Conservation (phyloP, 1,139 yeast genomes). For the Sugiyamaella neomexicana region DNA sequence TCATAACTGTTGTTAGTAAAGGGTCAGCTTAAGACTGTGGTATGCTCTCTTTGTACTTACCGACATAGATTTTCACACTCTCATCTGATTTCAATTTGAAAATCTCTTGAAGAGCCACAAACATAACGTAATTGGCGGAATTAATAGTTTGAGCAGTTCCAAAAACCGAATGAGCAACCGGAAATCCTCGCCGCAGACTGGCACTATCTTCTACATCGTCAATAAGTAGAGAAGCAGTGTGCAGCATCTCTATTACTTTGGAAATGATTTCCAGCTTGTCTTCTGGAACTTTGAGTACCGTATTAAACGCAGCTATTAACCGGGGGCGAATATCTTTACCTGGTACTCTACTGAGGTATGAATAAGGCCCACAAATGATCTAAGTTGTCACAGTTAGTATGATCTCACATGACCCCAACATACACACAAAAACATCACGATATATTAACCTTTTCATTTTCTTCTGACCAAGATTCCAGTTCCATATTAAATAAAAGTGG, state of each 20-base stretch:
- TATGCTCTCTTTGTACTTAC: too few relatives aligned
- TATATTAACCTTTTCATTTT: conserved; percentile 21
- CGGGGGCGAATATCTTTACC: conserved; percentile 59
- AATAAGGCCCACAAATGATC: conserved; percentile 52
- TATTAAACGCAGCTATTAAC: conserved; percentile 53
- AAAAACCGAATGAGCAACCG: conserved; percentile 72
- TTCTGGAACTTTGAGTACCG: conserved; percentile 46
- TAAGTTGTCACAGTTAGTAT: conserved; percentile 15
- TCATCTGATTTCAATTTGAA: conserved; percentile 35
- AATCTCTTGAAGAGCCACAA: conserved; percentile 61
- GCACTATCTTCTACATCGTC: conserved; percentile 90
- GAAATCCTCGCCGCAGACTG: conserved; percentile 65
- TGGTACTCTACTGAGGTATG: conserved; percentile 50
- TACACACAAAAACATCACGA: too few relatives aligned
- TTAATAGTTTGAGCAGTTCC: conserved; percentile 82
- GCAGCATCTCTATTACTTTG: conserved; percentile 56
- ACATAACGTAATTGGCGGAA: conserved; percentile 79
- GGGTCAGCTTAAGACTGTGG: not conserved
- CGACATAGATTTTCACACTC: conserved; percentile 30
- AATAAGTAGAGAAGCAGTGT: conserved; percentile 64
- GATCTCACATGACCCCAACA: not conserved
- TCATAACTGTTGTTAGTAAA: conserved; percentile 43
- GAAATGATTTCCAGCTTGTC: conserved; percentile 43
- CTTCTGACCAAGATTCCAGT: conserved; percentile 24
- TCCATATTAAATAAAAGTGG: conserved; percentile 2